phyloP scores from a whole-genome alignment of 192 early-diverging fungal species.

The Podochytrium sp. region DNA sequence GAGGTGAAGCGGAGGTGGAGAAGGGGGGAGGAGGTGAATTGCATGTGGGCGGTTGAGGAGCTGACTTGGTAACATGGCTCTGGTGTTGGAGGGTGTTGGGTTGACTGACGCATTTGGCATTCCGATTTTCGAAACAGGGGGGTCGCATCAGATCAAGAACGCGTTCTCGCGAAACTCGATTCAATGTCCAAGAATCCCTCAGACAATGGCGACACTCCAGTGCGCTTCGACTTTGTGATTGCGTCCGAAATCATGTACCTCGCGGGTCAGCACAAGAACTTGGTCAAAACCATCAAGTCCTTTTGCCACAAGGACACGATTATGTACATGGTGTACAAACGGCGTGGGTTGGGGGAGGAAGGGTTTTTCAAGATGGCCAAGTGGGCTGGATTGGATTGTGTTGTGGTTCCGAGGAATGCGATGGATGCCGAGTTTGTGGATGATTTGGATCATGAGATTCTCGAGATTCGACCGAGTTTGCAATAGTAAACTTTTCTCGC shows the following conservation, averaged over 20 bases:
- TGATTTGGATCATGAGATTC: constrained; percentile 20
- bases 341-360: constrained; percentile 38
- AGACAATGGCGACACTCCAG: background rate
- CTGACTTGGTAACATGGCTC: background rate
- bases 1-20: background rate
- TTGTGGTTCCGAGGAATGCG: constrained; percentile 3
- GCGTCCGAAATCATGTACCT: constrained; percentile 37
- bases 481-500: too few species aligned
- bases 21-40: background rate
- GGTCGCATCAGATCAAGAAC: background rate
- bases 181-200: background rate
- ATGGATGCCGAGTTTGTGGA: constrained; percentile 6
- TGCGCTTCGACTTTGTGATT: constrained; percentile 25
- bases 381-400: constrained; percentile 31
- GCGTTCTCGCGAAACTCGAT: background rate
- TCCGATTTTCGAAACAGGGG: background rate
- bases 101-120: background rate
- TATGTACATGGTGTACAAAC: constrained; percentile 26
- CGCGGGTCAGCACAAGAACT: background rate
- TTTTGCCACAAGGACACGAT: constrained; percentile 25
- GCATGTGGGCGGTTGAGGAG: background rate
- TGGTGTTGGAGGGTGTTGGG: background rate
- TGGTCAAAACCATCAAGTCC: constrained; percentile 26
- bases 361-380: constrained; percentile 28
- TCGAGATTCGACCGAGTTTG: too few species aligned